Percentiles rank a stretch among this genome's conserved stretches.
phyloP scores from a whole-genome alignment of 768 basidiomycete genomes.

The Rhodotorula paludigena region DNA sequence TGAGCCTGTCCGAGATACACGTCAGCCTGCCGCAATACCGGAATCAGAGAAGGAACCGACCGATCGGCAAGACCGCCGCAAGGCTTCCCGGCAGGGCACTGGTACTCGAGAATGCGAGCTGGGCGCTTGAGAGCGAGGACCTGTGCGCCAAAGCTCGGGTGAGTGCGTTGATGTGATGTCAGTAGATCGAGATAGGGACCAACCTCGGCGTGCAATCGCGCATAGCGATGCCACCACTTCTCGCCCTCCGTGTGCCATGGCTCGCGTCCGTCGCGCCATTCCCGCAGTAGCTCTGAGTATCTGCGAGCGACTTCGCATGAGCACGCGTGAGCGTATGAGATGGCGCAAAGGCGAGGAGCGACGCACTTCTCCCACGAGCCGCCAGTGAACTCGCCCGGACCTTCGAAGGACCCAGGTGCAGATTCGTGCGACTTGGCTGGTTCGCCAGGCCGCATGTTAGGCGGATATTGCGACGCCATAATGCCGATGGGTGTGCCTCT shows the following conservation, averaged over 20 bases:
- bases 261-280: conserved; percentile 13
- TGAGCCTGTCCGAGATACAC: neutral
- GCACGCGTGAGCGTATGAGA: too few relatives aligned
- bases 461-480: neutral
- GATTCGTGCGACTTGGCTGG: neutral
- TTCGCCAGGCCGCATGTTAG: too few relatives aligned
- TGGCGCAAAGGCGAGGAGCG: neutral
- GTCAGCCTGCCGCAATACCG: neutral
- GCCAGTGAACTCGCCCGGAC: conserved; percentile 1
- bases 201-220: neutral
- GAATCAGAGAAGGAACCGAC: neutral
- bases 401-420: neutral
- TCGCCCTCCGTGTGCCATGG: neutral
- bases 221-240: conserved; percentile 16
- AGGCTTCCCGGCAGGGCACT: neutral
- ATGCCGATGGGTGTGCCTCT: conserved; percentile 11
- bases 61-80: conserved; percentile 28
- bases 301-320: too few relatives aligned
- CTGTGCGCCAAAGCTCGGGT: neutral
- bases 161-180: too few relatives aligned
- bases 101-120: conserved; percentile 13
- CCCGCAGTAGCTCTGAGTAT: conserved; percentile 13
- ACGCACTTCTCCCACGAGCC: conserved; percentile 15
- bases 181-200: neutral
- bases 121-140: conserved; percentile 2